Evolutionary conservation across 1,139 yeast species (phyloP), one percentile per base, ranked within the genome.

Genomic region (Yamadazyma triangularis): DNA sequence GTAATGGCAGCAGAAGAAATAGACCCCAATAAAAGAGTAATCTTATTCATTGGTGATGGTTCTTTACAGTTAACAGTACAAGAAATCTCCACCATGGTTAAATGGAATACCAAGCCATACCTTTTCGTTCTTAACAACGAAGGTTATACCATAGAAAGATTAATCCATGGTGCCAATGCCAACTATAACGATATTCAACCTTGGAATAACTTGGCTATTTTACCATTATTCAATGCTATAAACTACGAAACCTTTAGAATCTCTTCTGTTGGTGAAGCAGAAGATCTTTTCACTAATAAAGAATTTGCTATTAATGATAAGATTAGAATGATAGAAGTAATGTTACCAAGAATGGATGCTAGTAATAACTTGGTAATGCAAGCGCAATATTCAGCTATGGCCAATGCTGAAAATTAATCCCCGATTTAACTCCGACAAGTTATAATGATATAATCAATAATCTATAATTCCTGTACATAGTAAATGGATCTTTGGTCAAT

Each of bases 131-230:
- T 86, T 54, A 86, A 86, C 70, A 86, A 86, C 59, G 81, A 77
- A 45, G 95, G 95, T 53, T 85, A 85, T 70, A 85, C 95, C 42
- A 85, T 86, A 56, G 95, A 86, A 65, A 77, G 89, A 60, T 73
- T 86, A 62, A 84, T 86, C 45, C 95, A 85, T 62, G 95, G 95
- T 46, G 78, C 72, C 47, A 68, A 64, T 27, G 91, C 93, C 27
- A 55, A 69, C 30, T 86, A 86, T 66, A 85, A 86, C 58, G 84
- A 81, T 50, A 78, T 86, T 50, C 93, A 85, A 60, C 71, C 79
- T 41, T 86, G 95, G 95, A 73, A 82, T 54, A 85, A 85, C 64
- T 68, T 73, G 58, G 68, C 69, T 36, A 56, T 85, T 44, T 69
- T 85, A 53, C 79, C 80, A 34, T 60, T 82, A 32, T 86, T 85